Conservation (phyloP, 2,329 filamentous ascomycete genomes). For the Kalmusia sp. region DNA sequence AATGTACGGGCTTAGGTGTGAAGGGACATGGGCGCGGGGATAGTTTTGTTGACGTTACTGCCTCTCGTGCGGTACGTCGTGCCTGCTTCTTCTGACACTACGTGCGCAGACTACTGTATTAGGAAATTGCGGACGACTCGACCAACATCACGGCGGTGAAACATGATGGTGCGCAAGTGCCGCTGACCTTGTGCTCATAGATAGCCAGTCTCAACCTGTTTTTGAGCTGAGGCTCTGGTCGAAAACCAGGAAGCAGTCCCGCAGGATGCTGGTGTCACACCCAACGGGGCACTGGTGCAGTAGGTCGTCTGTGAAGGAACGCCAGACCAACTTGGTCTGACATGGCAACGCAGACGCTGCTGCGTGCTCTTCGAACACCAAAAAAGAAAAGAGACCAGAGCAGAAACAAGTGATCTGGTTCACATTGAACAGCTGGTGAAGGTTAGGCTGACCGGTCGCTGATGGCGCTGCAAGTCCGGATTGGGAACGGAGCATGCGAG, state of each 20-base stretch:
- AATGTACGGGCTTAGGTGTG: too few relatives aligned
- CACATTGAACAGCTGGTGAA: constrained; percentile 25
- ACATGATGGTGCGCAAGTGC: background rate
- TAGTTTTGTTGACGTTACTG: background rate
- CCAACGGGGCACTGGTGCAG: constrained; percentile 3
- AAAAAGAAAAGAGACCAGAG: too few relatives aligned
- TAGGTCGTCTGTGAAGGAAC: constrained; percentile 1
- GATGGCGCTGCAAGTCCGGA: constrained; percentile 18
- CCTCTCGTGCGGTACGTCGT: background rate
- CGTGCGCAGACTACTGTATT: constrained; percentile 4
- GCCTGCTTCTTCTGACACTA: constrained; percentile 1
- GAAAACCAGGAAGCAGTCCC: background rate
- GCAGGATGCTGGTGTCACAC: background rate
- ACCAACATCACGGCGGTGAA: background rate
- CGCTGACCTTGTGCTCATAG: background rate
- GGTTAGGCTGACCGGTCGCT: constrained; percentile 15
- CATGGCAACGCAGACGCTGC: background rate
- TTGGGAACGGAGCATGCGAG: constrained; percentile 8
- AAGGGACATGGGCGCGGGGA: background rate
- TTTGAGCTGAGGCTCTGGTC: background rate
- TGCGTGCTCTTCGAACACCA: background rate
- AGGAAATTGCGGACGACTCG: constrained; percentile 5
- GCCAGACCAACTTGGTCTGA: background rate
- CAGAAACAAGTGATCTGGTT: constrained; percentile 11
- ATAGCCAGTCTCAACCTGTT: background rate